phyloP scores from a whole-genome alignment of 2,329 filamentous ascomycete genomes.

The Alternaria gansuensis region DNA sequence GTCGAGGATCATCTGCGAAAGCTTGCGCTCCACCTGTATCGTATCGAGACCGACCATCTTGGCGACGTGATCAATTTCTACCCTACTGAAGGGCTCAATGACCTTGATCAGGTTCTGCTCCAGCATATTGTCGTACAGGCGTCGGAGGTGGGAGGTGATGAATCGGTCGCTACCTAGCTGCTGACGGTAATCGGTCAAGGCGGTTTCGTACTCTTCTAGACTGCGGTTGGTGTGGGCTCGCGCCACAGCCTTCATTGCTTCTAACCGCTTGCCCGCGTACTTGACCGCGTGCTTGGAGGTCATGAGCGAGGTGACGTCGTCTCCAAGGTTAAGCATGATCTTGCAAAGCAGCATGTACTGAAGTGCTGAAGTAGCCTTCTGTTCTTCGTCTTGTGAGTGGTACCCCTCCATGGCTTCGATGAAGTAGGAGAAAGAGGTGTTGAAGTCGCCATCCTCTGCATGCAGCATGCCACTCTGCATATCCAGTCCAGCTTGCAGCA shows the following conservation, averaged over 20 bases:
- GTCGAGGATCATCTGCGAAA: slow-evolving; percentile 99
- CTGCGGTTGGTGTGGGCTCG: slow-evolving; percentile 94
- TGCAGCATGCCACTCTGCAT: slow-evolving; percentile 99
- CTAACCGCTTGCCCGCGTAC: slow-evolving; percentile 93
- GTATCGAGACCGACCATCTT: slow-evolving; percentile 98
- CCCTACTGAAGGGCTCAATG: slow-evolving; percentile 96
- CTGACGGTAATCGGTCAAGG: slow-evolving; percentile 87
- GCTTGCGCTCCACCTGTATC: slow-evolving; percentile 95
- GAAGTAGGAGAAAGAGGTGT: slow-evolving; percentile 98
- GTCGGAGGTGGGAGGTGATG: slow-evolving; percentile 94
- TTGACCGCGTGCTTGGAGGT: slow-evolving; percentile 95
- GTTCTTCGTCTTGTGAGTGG: slow-evolving; percentile 86
- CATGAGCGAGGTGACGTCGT: slow-evolving; percentile 96
- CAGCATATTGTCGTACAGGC: slow-evolving; percentile 96
- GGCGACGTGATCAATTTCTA: slow-evolving; percentile 96
- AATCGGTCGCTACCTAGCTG: slow-evolving; percentile 95
- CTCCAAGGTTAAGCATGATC: slow-evolving; percentile 97
- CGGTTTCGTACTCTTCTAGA: slow-evolving; percentile 95
- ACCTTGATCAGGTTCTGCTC: slow-evolving; percentile 99
- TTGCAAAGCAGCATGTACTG: slow-evolving; percentile 99
- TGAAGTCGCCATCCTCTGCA: slow-evolving; percentile 98
- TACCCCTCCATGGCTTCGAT: slow-evolving; percentile 99
- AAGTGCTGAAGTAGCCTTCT: slow-evolving; percentile 92
- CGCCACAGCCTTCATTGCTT: slow-evolving; percentile 99
- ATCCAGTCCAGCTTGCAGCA: slow-evolving; percentile 93